phyloP scores from a whole-genome alignment of 805 yeast species.

The Candida stauntonica region DNA sequence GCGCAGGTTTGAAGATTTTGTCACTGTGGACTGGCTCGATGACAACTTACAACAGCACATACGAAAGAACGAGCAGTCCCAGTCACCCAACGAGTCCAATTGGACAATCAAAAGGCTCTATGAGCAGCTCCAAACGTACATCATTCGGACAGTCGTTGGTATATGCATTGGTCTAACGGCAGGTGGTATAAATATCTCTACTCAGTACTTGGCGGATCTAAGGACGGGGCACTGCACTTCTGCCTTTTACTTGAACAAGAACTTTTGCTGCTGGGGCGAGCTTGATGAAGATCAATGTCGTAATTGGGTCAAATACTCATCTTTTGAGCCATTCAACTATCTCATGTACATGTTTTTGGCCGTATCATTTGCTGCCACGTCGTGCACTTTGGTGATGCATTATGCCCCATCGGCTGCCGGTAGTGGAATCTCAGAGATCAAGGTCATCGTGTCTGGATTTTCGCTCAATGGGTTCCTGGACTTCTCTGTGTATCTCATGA shows the following conservation, averaged over 20 bases:
- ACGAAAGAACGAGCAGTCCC: slow-evolving; percentile 5
- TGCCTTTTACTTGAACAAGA: slow-evolving; percentile 63
- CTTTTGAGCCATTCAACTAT: slow-evolving; percentile 43
- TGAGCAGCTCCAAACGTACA: slow-evolving; percentile 43
- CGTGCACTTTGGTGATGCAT: slow-evolving; percentile 63
- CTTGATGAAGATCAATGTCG: slow-evolving; percentile 44
- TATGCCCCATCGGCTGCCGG: slow-evolving; percentile 94
- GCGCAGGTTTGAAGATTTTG: slow-evolving; percentile 53
- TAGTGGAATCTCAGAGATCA: slow-evolving; percentile 94
- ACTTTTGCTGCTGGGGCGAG: slow-evolving; percentile 80
- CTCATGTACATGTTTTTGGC: slow-evolving; percentile 56
- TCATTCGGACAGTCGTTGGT: slow-evolving; percentile 74
- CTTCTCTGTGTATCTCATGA: slow-evolving; percentile 65
- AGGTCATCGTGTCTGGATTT: slow-evolving; percentile 91
- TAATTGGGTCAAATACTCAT: slow-evolving; percentile 69
- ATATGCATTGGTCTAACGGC: slow-evolving; percentile 77
- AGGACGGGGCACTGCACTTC: slow-evolving; percentile 74
- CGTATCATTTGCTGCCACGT: slow-evolving; percentile 52
- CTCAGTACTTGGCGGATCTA: slow-evolving; percentile 81
- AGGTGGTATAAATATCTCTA: slow-evolving; percentile 71
- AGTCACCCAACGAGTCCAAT: not conserved
- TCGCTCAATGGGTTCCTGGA: slow-evolving; percentile 72
- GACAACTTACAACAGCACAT: slow-evolving; percentile 51
- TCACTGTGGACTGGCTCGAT: slow-evolving; percentile 68
- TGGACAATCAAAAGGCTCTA: slow-evolving; percentile 11